A percentile compares a stretch with the other conserved stretches of the same genome.
Evolutionary conservation across 257 asterid species (phyloP).

Genomic region (Hygrophila difformis): DNA sequence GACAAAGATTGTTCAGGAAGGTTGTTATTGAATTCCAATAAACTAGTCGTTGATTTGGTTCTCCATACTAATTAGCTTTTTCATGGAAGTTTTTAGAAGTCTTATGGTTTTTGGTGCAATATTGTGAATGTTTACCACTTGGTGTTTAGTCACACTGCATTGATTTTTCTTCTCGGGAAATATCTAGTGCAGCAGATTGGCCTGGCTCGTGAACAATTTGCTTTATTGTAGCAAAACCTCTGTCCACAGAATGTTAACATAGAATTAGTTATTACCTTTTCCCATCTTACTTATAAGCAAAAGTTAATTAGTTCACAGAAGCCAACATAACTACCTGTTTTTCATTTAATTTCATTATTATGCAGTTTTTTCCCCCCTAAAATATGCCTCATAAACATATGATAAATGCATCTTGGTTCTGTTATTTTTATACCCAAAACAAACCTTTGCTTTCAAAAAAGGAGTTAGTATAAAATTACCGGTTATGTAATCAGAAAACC

Average conservation of each 20-base stretch:
- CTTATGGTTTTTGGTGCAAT: background rate
- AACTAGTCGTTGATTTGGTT: background rate
- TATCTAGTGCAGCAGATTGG: conserved; percentile 2
- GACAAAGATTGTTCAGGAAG: conserved; percentile 54
- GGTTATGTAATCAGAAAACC: background rate
- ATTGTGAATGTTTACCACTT: background rate
- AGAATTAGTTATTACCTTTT: too few relatives aligned
- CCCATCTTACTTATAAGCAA: too few relatives aligned
- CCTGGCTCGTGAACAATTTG: background rate
- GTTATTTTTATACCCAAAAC: too few relatives aligned
- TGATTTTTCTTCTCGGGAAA: conserved; percentile 2
- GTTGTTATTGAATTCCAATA: conserved; percentile 25
- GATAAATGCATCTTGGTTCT: too few relatives aligned
- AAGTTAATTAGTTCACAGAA: too few relatives aligned
- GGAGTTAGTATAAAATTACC: background rate
- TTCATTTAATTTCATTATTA: too few relatives aligned
- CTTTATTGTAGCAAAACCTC: background rate
- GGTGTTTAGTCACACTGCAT: background rate
- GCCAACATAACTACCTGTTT: too few relatives aligned
- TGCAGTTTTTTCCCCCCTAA: too few relatives aligned
- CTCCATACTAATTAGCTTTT: background rate
- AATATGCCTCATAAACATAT: too few relatives aligned
- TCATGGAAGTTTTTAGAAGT: background rate
- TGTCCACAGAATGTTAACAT: background rate
- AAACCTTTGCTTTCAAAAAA: too few relatives aligned